Evolutionary conservation across 2,329 filamentous ascomycete species (phyloP).

Genomic region (Pseudopyrenochaeta lycopersici): DNA sequence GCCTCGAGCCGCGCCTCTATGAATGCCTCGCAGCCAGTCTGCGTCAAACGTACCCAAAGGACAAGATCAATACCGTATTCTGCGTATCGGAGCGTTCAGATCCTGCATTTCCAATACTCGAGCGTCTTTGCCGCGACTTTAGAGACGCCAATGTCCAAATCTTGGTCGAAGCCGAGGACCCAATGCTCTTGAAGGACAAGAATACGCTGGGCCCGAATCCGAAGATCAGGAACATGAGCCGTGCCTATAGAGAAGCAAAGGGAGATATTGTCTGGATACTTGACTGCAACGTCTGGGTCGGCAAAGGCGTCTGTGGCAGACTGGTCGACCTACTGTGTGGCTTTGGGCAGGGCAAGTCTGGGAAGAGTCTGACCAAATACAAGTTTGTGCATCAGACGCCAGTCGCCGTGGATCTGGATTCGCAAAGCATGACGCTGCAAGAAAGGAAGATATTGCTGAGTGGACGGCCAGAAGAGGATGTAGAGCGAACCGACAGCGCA

Average conservation of each 20-base stretch:
- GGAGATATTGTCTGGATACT: conserved; percentile 93
- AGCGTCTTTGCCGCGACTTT: conserved; percentile 77
- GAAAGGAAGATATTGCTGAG: conserved; percentile 44
- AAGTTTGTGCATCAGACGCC: conserved; percentile 97
- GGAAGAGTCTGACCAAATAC: conserved; percentile 58
- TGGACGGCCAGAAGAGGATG: conserved; percentile 25
- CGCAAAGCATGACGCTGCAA: conserved; percentile 34
- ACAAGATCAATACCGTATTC: conserved; percentile 81
- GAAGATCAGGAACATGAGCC: conserved; percentile 97
- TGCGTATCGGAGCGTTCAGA: conserved; percentile 81
- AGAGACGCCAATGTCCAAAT: conserved; percentile 75
- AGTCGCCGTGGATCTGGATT: conserved; percentile 76
- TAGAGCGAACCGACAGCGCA: conserved; percentile 34
- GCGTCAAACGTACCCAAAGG: conserved; percentile 78
- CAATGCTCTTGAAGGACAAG: conserved; percentile 66
- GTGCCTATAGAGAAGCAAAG: conserved; percentile 85
- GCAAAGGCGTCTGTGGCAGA: conserved; percentile 77
- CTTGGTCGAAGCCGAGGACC: conserved; percentile 84
- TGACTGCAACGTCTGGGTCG: conserved; percentile 96
- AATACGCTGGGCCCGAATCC: conserved; percentile 85
- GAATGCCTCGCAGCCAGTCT: conserved; percentile 91
- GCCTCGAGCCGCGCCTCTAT: conserved; percentile 87
- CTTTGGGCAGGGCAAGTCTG: conserved; percentile 52
- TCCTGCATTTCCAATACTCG: conserved; percentile 77
- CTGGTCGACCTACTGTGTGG: conserved; percentile 92